phyloP scores from a whole-genome alignment of 768 basidiomycete genomes.

The Lyophyllum shimeji region DNA sequence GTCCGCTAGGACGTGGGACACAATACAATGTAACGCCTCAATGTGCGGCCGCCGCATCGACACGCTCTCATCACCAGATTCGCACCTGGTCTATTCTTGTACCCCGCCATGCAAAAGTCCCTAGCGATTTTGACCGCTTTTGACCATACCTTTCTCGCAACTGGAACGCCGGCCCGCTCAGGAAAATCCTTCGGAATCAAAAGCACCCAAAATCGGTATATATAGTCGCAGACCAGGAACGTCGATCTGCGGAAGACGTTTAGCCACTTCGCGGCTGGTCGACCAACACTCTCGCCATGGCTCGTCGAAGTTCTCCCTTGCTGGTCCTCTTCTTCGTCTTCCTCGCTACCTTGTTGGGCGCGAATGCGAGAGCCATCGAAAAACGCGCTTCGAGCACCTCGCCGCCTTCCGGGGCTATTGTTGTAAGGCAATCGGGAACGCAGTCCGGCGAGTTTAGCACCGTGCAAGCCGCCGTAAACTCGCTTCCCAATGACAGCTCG shows the following conservation, averaged over 20 bases:
- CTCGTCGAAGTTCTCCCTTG: neutral
- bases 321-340: neutral
- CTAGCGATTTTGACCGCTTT: neutral
- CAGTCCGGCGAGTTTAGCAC: slow-evolving; percentile 37
- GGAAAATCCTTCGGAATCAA: neutral
- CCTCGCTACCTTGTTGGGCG: neutral
- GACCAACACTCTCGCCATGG: neutral
- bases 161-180: neutral
- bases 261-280: neutral
- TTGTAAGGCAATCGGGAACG: slow-evolving; percentile 37
- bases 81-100: neutral
- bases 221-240: neutral
- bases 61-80: neutral
- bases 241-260: neutral
- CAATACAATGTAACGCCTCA: too few relatives aligned
- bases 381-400: slow-evolving; percentile 29
- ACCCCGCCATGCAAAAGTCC: neutral
- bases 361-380: neutral
- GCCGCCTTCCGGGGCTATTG: slow-evolving; percentile 39
- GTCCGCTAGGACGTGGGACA: too few relatives aligned
- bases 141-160: neutral
- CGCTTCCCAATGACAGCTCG: slow-evolving; percentile 38
- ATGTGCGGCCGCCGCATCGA: too few relatives aligned
- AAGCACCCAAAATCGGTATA: neutral
- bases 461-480: slow-evolving; percentile 34